Evolutionary conservation across 345 rosid species (phyloP).

Genomic region (Excoecaria agallocha): DNA sequence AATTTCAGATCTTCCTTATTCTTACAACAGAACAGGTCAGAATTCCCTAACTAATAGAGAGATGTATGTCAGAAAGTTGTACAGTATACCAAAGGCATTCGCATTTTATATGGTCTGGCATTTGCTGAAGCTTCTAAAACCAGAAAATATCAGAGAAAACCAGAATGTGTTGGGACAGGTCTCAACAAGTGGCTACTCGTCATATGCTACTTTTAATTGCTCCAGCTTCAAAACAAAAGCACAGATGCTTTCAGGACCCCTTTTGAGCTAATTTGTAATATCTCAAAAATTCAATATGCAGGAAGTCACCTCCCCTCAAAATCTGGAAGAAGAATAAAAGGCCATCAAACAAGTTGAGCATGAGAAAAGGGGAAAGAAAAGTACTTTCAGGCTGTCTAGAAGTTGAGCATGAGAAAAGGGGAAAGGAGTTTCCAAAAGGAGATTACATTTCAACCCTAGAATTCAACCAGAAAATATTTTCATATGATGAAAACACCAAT

Average conservation of each 20-base stretch:
- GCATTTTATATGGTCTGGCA: slow-evolving; percentile 3
- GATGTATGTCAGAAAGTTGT: slow-evolving; percentile 17
- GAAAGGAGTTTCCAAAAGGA: too few relatives aligned
- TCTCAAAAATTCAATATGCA: slow-evolving; percentile 28
- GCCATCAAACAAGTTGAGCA: slow-evolving; percentile 4
- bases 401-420: too few relatives aligned
- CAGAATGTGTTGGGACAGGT: slow-evolving; percentile 14
- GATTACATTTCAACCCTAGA: too few relatives aligned
- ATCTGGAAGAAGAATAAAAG: slow-evolving; percentile 38
- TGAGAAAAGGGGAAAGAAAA: too few relatives aligned
- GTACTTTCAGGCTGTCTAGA: too few relatives aligned
- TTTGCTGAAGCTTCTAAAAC: slow-evolving; percentile 24
- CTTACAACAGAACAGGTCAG: slow-evolving; percentile 33
- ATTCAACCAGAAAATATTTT: too few relatives aligned
- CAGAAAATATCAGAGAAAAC: slow-evolving; percentile 9
- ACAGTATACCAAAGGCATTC: slow-evolving; percentile 19
- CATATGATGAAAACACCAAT: too few relatives aligned
- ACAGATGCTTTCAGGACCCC: slow-evolving; percentile 33
- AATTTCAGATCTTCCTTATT: slow-evolving; percentile 22
- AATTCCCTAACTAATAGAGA: slow-evolving; percentile 14
- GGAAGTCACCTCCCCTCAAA: slow-evolving; percentile 32
- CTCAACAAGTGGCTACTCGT: slow-evolving; percentile 20
- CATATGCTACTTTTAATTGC: slow-evolving; percentile 30
- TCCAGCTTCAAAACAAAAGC: slow-evolving; percentile 36
- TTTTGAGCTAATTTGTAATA: slow-evolving; percentile 19